These are phyloP conservation scores for Myxozyma neotropica DNA, from an alignment of 805 yeast genomes.

Conservation along the genomic window DNA sequence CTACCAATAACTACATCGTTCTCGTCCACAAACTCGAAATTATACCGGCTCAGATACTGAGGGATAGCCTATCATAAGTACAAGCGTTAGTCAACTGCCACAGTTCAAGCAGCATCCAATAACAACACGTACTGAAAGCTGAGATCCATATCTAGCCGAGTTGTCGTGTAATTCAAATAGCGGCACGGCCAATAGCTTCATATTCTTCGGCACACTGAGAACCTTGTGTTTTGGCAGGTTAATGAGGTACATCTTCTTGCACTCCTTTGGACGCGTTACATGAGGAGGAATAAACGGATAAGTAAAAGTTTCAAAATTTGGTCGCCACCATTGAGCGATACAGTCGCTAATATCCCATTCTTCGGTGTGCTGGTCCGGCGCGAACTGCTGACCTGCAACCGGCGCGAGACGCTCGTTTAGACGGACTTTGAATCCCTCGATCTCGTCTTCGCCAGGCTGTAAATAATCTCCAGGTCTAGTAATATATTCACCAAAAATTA, in stretches of 20 bases:
- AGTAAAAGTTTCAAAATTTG: slow-evolving; percentile 41
- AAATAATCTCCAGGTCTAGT: slow-evolving; percentile 39
- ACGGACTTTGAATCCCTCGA: slow-evolving; percentile 36
- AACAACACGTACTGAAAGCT: slow-evolving; percentile 35
- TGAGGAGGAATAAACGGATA: slow-evolving; percentile 45
- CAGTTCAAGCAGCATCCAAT: too few relatives aligned
- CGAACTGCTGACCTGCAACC: slow-evolving; percentile 17
- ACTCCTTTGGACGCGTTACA: slow-evolving; percentile 43
- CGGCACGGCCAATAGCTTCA: slow-evolving; percentile 42
- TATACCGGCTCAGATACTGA: slow-evolving; percentile 43
- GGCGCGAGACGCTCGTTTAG: slow-evolving; percentile 36
- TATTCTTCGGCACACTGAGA: slow-evolving; percentile 39
- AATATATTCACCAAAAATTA: too few relatives aligned
- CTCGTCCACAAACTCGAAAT: slow-evolving; percentile 40
- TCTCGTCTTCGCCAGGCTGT: slow-evolving; percentile 37
- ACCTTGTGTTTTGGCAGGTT: slow-evolving; percentile 38
- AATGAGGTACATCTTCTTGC: slow-evolving; percentile 41
- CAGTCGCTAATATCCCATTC: slow-evolving; percentile 43
- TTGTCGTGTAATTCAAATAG: slow-evolving; percentile 43
- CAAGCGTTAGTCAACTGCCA: too few relatives aligned
- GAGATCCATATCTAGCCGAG: slow-evolving; percentile 40
- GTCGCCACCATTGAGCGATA: slow-evolving; percentile 44
- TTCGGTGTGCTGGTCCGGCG: slow-evolving; percentile 29
- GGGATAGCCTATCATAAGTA: slow-evolving; percentile 40
- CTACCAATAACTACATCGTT: slow-evolving; percentile 36